A percentile compares a stretch with the other conserved stretches of the same genome.
Evolutionary conservation across 139 green algal species (phyloP).

Genomic region (Picochlorum sp.): DNA sequence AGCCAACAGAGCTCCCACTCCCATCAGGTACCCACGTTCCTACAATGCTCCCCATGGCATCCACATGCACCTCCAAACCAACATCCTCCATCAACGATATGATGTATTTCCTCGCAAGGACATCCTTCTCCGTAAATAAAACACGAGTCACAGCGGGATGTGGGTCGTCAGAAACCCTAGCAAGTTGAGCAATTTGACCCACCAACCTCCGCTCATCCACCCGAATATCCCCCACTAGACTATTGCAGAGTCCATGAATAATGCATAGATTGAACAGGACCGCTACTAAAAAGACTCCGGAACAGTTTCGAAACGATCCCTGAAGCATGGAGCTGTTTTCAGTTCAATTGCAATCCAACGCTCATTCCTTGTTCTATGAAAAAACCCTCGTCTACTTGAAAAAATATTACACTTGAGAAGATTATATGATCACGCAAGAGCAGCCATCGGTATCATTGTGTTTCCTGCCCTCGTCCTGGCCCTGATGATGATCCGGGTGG

Average conservation of each 20-base stretch:
- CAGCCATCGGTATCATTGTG: too few relatives aligned
- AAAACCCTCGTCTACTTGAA: too few relatives aligned
- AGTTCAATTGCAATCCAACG: too few relatives aligned
- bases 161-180: conserved; percentile 65
- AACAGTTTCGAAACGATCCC: too few relatives aligned
- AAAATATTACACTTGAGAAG: too few relatives aligned
- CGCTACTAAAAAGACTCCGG: too few relatives aligned
- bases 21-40: conserved; percentile 56
- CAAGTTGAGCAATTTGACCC: conserved; percentile 62
- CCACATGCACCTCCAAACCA: conserved; percentile 59
- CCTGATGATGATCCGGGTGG: too few relatives aligned
- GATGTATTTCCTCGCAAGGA: conserved; percentile 65
- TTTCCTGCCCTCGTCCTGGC: too few relatives aligned
- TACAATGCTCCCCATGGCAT: conserved; percentile 89
- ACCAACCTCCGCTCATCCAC: conserved; percentile 8
- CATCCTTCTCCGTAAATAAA: conserved; percentile 81
- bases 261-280: too few relatives aligned
- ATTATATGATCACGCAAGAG: too few relatives aligned
- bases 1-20: conserved; percentile 1
- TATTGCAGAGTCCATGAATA: not conserved
- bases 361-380: too few relatives aligned
- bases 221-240: not conserved
- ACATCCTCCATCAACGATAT: conserved; percentile 70
- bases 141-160: conserved; percentile 84
- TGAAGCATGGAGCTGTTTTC: too few relatives aligned